Percentiles rank a stretch among this genome's conserved stretches.
Conservation (phyloP, 208 protist genomes). For the Leptomonas seymouri region DNA sequence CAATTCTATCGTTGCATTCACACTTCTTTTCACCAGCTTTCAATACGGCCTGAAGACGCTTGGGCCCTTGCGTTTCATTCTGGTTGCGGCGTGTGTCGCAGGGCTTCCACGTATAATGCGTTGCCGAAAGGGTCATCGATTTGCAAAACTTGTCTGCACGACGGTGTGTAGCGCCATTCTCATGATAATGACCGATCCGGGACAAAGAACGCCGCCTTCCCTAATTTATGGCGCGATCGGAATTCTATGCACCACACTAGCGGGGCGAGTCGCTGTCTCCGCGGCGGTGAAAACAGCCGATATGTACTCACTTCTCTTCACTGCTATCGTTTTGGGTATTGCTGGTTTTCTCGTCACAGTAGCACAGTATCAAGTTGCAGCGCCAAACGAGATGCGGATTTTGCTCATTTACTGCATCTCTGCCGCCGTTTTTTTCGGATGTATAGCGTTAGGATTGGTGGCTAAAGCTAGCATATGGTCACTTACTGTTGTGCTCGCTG, state of each 20-base stretch:
- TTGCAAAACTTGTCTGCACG: constrained; percentile 11
- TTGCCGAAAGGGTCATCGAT: constrained; percentile 7
- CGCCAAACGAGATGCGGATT: constrained; percentile 17
- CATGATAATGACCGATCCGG: constrained; percentile 12
- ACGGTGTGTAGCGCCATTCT: neutral
- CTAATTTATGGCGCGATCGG: constrained; percentile 5
- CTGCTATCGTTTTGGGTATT: constrained; percentile 7
- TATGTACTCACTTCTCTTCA: constrained; percentile 12
- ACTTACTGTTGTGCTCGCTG: neutral
- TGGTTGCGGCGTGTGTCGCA: constrained; percentile 7
- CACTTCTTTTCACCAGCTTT: constrained; percentile 15
- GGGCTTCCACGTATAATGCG: constrained; percentile 8
- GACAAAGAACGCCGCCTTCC: neutral
- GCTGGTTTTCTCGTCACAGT: constrained; percentile 21
- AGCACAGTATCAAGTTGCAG: neutral
- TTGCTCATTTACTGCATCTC: constrained; percentile 14
- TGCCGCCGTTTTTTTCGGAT: neutral
- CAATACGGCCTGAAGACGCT: constrained; percentile 23
- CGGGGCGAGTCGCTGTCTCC: constrained; percentile 12
- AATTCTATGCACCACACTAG: constrained; percentile 5
- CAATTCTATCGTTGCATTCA: constrained; percentile 10
- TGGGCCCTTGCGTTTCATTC: constrained; percentile 20
- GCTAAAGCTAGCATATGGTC: neutral
- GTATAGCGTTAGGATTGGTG: neutral
- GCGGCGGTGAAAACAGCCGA: constrained; percentile 12